phyloP scores from a whole-genome alignment of 352 stramenopile species.

The Pythium sp. region DNA sequence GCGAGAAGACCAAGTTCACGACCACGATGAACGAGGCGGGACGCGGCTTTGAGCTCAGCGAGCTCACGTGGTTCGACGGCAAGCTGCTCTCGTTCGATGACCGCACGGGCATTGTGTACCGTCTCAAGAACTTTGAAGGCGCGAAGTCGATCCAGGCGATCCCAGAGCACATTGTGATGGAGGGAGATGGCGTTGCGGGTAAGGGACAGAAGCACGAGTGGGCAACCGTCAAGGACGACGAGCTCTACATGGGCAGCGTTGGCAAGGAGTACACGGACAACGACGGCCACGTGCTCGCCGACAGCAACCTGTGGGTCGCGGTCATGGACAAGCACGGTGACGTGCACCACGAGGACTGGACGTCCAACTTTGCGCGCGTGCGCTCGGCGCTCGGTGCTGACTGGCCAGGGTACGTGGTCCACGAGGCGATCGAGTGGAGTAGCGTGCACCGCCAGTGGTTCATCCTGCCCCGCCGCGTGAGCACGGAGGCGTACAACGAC shows the following conservation, averaged over 20 bases:
- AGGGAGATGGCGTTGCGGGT: constrained; percentile 93
- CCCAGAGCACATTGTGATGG: constrained; percentile 95
- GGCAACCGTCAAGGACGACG: constrained; percentile 97
- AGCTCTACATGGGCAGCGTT: constrained; percentile 96
- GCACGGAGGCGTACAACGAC: constrained; percentile 94
- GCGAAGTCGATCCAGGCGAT: constrained; percentile 82
- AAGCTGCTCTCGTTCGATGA: constrained; percentile 97
- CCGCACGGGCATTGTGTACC: constrained; percentile 97
- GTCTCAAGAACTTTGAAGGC: constrained; percentile 89
- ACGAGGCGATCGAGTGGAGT: constrained; percentile 98
- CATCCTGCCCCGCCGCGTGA: constrained; percentile 96
- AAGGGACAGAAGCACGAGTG: constrained; percentile 99
- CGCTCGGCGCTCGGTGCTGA: constrained; percentile 87
- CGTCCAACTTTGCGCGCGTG: constrained; percentile 90
- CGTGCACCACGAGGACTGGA: constrained; percentile 93
- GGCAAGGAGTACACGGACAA: constrained; percentile 94
- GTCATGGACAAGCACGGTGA: constrained; percentile 84
- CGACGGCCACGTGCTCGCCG: constrained; percentile 91
- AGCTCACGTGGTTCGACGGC: constrained; percentile 88
- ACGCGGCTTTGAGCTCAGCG: constrained; percentile 94
- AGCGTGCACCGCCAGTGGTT: constrained; percentile 95
- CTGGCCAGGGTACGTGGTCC: constrained; percentile 95
- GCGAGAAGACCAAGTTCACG: constrained; percentile 70
- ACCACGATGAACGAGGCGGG: constrained; percentile 93
- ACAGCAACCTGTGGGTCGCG: constrained; percentile 97